Evolutionary conservation across 805 yeast genomes (phyloP).

Genomic region (Metschnikowia dekortorum): DNA sequence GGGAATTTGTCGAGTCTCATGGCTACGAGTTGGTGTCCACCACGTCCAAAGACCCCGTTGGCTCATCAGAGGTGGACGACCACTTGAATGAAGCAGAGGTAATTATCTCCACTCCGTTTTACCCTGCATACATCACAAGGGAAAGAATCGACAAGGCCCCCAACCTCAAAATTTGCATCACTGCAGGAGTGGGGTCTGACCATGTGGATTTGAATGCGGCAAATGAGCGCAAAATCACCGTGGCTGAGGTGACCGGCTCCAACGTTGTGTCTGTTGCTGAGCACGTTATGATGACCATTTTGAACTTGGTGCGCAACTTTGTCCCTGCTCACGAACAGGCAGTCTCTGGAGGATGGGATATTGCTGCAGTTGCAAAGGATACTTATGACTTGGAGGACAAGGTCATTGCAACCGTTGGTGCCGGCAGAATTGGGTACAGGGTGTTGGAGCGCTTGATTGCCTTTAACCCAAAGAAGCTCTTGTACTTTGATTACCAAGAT

Average conservation of each 20-base stretch:
- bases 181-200: slow-evolving; percentile 86
- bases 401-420: slow-evolving; percentile 75
- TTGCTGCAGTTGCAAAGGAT: slow-evolving; percentile 66
- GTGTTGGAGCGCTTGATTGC: slow-evolving; percentile 68
- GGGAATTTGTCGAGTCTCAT: slow-evolving; percentile 55
- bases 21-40: slow-evolving; percentile 70
- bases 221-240: slow-evolving; percentile 58
- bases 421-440: slow-evolving; percentile 77
- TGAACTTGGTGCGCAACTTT: slow-evolving; percentile 68
- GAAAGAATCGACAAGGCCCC: slow-evolving; percentile 67
- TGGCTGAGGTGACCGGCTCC: slow-evolving; percentile 78
- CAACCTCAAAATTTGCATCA: slow-evolving; percentile 63
- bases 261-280: slow-evolving; percentile 79
- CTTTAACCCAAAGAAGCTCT: slow-evolving; percentile 68
- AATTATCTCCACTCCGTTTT: slow-evolving; percentile 79
- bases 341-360: slow-evolving; percentile 62
- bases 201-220: slow-evolving; percentile 72
- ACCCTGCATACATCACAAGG: slow-evolving; percentile 68
- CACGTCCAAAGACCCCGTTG: slow-evolving; percentile 61
- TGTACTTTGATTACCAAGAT: slow-evolving; percentile 72
- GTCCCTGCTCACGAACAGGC: slow-evolving; percentile 76
- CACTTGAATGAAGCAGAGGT: slow-evolving; percentile 70
- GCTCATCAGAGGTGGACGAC: slow-evolving; percentile 53
- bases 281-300: slow-evolving; percentile 71
- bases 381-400: slow-evolving; percentile 73